A percentile compares a stretch with the other conserved stretches of the same genome.
These are phyloP conservation scores for Monosporascus sp. DNA, from an alignment of 2,329 filamentous ascomycete species.

Conservation along the genomic window DNA sequence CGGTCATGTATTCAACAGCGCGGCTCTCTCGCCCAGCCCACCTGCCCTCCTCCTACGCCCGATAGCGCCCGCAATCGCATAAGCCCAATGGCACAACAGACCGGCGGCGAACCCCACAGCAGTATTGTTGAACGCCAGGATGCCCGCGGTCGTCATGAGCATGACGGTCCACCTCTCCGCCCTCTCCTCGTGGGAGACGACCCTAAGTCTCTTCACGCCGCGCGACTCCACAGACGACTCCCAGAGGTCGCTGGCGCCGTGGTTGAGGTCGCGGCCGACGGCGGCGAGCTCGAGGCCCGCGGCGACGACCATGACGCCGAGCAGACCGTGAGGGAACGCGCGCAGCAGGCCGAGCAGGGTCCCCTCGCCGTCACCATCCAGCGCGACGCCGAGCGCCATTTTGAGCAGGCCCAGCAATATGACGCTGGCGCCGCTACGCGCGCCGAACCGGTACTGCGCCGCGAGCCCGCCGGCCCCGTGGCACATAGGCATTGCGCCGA, in stretches of 20 bases:
- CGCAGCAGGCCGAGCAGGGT: constrained; percentile 65
- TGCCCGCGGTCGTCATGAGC: constrained; percentile 76
- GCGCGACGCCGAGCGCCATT: constrained; percentile 66
- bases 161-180: constrained; percentile 80
- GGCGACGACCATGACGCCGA: constrained; percentile 86
- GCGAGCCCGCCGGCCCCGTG: constrained; percentile 89
- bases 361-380: constrained; percentile 51
- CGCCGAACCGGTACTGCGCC: constrained; percentile 86
- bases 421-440: constrained; percentile 78
- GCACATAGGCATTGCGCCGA: constrained; percentile 91
- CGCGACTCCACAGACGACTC: constrained; percentile 41
- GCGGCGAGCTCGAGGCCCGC: constrained; percentile 83
- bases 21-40: constrained; percentile 23
- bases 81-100: constrained; percentile 70
- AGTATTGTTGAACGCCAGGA: constrained; percentile 86
- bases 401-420: constrained; percentile 75
- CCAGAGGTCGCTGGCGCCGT: constrained; percentile 59
- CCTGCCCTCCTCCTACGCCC: constrained; percentile 17
- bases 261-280: constrained; percentile 78
- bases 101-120: constrained; percentile 81
- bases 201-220: constrained; percentile 37
- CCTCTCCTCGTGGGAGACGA: constrained; percentile 61
- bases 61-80: constrained; percentile 40
- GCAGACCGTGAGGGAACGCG: constrained; percentile 67
- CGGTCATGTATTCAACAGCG: constrained; percentile 19